These are phyloP conservation scores for Puccinia polysora DNA, from an alignment of 1,284 basidiomycete genomes.

Conservation along the genomic window DNA sequence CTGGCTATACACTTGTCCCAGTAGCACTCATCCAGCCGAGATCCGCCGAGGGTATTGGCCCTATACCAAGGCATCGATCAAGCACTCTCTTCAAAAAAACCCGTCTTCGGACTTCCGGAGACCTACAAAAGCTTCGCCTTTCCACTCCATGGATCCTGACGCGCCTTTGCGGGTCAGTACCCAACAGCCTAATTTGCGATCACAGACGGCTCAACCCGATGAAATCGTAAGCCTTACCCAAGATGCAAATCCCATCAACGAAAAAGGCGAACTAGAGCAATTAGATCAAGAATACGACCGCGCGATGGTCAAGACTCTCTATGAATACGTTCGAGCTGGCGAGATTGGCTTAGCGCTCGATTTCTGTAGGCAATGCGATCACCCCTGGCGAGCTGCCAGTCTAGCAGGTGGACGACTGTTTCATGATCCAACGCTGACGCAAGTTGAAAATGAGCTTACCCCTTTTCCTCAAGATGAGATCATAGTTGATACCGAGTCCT, in stretches of 20 bases:
- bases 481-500: constrained; percentile 47
- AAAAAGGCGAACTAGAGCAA: constrained; percentile 27
- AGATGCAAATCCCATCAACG: constrained; percentile 5
- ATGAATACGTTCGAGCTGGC: constrained; percentile 73
- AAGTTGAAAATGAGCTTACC: constrained; percentile 57
- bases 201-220: constrained; percentile 63
- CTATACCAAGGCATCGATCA: constrained; percentile 69
- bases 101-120: constrained; percentile 50
- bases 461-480: constrained; percentile 31
- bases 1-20: constrained; percentile 72
- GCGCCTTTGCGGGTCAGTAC: constrained; percentile 58
- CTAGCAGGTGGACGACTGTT: constrained; percentile 73
- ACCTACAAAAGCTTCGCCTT: constrained; percentile 46
- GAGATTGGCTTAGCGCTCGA: constrained; percentile 75
- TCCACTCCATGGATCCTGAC: constrained; percentile 70
- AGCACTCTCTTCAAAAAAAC: constrained; percentile 61
- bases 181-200: constrained; percentile 54
- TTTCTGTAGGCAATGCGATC: constrained; percentile 73
- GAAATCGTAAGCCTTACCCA: not conserved
- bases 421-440: constrained; percentile 60
- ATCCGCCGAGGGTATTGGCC: constrained; percentile 72
- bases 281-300: constrained; percentile 67
- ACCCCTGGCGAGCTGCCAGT: constrained; percentile 84
- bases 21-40: constrained; percentile 61
- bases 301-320: constrained; percentile 66